Evolutionary conservation across 176 grass and related monocot genomes (phyloP).

Genomic region (Carex parvula): DNA sequence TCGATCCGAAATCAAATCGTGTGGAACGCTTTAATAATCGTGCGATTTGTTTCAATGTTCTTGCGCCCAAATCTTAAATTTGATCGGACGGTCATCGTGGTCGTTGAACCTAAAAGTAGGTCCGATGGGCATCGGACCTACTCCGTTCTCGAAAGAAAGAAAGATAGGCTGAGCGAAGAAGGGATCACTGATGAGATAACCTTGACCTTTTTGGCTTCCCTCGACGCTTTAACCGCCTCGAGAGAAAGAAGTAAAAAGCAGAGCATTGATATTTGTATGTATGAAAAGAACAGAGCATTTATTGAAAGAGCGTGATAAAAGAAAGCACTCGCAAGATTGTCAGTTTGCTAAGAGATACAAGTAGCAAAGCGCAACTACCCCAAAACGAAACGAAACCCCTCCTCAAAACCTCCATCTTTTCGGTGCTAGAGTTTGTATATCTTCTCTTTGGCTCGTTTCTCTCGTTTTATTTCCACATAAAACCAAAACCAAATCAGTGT

Average conservation of each 20-base stretch:
- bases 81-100: too few species aligned
- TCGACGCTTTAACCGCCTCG: constrained; percentile 11
- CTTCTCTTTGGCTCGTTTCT: neutral
- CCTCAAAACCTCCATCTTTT: neutral
- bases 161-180: neutral
- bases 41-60: too few species aligned
- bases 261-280: neutral
- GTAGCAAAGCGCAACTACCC: neutral
- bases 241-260: constrained; percentile 5
- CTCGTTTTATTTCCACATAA: constrained; percentile 2
- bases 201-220: neutral
- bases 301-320: neutral
- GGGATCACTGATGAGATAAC: neutral
- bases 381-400: too few species aligned
- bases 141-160: too few species aligned
- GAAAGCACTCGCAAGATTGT: neutral
- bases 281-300: constrained; percentile 19
- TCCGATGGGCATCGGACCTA: too few species aligned
- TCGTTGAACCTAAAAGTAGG: too few species aligned
- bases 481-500: neutral
- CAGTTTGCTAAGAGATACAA: constrained; percentile 12
- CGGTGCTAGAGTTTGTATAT: neutral
- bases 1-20: too few species aligned
- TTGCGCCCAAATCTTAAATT: too few species aligned
- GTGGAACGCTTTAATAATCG: too few species aligned